phyloP scores from a whole-genome alignment of 2,329 filamentous ascomycete species.

The Fusarium dlaminii region DNA sequence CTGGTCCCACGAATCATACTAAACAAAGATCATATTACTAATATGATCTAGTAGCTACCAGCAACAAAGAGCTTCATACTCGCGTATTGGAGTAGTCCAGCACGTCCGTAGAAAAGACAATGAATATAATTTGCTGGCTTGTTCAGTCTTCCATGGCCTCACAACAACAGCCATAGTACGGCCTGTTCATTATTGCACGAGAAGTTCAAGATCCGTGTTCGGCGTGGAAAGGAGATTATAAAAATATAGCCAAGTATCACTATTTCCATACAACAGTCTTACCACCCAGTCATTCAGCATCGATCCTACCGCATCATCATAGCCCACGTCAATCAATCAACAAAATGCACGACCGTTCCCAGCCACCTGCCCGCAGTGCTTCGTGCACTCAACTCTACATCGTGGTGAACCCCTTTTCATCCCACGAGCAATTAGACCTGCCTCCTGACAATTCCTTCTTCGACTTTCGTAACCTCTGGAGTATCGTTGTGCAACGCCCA shows the following conservation, averaged over 20 bases:
- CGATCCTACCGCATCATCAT: fast-evolving
- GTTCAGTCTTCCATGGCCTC: background rate
- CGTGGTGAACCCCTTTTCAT: background rate
- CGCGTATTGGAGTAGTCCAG: fast-evolving
- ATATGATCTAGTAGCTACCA: fast-evolving
- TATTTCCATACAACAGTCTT: background rate
- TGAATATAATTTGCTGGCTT: fast-evolving
- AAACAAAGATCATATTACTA: background rate
- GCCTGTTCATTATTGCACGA: fast-evolving
- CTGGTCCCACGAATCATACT: no score
- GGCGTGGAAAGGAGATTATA: background rate
- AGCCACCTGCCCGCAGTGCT: background rate
- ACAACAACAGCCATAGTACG: no score
- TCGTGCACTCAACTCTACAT: background rate
- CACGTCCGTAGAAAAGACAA: background rate
- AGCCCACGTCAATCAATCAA: fast-evolving
- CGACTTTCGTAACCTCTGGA: background rate
- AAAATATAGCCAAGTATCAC: fast-evolving
- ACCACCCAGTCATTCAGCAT: background rate
- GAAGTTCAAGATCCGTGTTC: background rate
- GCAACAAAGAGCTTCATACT: background rate
- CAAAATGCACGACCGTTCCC: background rate
- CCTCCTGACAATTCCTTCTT: background rate
- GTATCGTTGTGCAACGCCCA: background rate
- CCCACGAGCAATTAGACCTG: background rate